Evolutionary conservation across 2,329 filamentous ascomycete genomes (phyloP).

Genomic region (Trichoderma hamatum): DNA sequence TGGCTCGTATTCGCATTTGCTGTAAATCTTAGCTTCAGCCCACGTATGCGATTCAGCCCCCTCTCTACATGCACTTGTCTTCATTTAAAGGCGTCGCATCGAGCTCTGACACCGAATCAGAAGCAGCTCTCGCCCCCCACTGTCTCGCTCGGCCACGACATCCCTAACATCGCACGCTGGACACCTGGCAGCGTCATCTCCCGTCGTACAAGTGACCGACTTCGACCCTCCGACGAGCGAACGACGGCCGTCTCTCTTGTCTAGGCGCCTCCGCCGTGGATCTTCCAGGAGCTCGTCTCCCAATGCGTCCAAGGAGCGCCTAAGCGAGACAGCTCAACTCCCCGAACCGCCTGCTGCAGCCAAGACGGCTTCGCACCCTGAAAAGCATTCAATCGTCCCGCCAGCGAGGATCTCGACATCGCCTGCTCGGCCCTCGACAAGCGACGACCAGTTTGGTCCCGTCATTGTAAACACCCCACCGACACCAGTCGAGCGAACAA

Average conservation of each 20-base stretch:
- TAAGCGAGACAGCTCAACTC: conserved; percentile 28
- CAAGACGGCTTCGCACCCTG: conserved; percentile 37
- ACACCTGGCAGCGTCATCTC: conserved; percentile 67
- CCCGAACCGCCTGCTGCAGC: conserved; percentile 37
- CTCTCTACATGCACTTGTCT: background rate
- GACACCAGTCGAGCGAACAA: conserved; percentile 57
- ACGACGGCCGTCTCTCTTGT: conserved; percentile 48
- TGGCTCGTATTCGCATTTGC: conserved; percentile 21
- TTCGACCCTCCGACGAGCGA: conserved; percentile 36
- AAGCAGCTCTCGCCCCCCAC: conserved; percentile 35
- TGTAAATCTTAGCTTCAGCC: background rate
- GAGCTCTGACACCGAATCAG: conserved; percentile 22
- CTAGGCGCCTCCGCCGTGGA: conserved; percentile 67
- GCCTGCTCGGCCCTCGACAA: conserved; percentile 54
- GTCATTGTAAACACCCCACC: conserved; percentile 68
- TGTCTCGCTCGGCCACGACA: conserved; percentile 36
- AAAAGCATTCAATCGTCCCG: conserved; percentile 35
- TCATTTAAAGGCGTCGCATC: conserved; percentile 10
- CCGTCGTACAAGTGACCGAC: conserved; percentile 63
- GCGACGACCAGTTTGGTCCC: conserved; percentile 49
- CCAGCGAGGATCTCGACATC: conserved; percentile 39
- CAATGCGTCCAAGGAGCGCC: conserved; percentile 20
- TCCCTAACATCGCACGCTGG: conserved; percentile 67
- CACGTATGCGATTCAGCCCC: conserved; percentile 20
- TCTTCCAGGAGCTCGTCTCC: conserved; percentile 25